Conservation (phyloP, 169 alveolate genomes). For the Eimeria acervulina region DNA sequence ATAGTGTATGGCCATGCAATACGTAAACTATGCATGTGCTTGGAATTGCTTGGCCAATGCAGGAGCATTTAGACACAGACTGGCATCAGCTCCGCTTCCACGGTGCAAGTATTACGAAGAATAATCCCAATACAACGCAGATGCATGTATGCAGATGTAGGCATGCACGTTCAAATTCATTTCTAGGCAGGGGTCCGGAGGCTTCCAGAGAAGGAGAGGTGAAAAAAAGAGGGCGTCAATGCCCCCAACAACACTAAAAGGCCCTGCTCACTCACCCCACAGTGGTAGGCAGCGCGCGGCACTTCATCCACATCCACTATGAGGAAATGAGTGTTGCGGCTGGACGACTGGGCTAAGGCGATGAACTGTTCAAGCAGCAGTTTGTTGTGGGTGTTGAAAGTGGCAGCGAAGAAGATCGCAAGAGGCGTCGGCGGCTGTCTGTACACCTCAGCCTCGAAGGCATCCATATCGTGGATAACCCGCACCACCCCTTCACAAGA, state of each 20-base stretch:
- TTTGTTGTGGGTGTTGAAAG: slow-evolving; percentile 54
- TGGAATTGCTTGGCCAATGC: no score
- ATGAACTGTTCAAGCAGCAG: slow-evolving; percentile 61
- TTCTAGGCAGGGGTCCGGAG: no score
- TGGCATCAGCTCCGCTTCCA: no score
- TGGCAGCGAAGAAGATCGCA: slow-evolving; percentile 57
- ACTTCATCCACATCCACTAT: slow-evolving; percentile 78
- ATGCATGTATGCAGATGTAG: no score
- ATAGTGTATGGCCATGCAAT: no score
- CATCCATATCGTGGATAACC: slow-evolving; percentile 47
- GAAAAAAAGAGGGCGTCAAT: background rate
- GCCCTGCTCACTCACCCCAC: slow-evolving; percentile 47
- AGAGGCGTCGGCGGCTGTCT: slow-evolving; percentile 58
- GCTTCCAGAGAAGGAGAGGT: no score
- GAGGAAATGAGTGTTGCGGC: slow-evolving; percentile 35
- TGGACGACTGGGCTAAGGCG: slow-evolving; percentile 16
- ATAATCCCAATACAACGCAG: no score
- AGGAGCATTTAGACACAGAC: no score
- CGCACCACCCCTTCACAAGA: background rate
- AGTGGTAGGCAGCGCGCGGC: slow-evolving; percentile 83
- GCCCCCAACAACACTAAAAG: background rate
- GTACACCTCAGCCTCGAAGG: slow-evolving; percentile 77
- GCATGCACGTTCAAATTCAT: no score
- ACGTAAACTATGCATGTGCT: no score
- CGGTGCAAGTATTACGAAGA: no score